Base-by-base conservation (phyloP, 768 basidiomycete genomes). In the Lactifluus subvellereus region DNA sequence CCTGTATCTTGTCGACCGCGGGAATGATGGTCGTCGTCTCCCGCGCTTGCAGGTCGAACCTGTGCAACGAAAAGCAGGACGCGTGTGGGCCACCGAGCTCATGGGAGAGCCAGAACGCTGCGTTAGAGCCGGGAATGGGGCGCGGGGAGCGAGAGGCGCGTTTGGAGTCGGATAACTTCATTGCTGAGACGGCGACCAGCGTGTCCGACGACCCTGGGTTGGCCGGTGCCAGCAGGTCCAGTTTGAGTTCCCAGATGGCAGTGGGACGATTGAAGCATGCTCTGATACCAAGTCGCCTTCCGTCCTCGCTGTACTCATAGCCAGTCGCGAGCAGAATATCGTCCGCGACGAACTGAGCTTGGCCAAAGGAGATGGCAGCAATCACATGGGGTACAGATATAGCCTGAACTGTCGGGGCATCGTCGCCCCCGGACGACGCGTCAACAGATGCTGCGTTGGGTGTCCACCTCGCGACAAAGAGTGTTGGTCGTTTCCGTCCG, bases 241-340 rank as follows among this genome's bases (percentile, higher is more conserved):
- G 38, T 10, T 56, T 50, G 58, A 75, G 59, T 6, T 68, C 68
- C 69, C 68, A 73, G 22, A 75, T 66, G 4, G 66, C 54, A 8
- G 71, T 63, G 0, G 70, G 70, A 2, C 72, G 64, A 59, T 74
- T 74, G 38, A 64, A 62, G 67, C 74, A 75, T n/a, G 71, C 72
- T 6, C 65, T 68, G 55, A 73, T 67, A 1, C 74, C 74, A 33
- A 75, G 70, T 22, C 69, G 65, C 22, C 70, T 69, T 1, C 67
- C 71, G 53, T 75, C 74, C 32, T 58, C 57, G 11, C 68, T 58
- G 9, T 66, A 57, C 32, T 69, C 67, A 47, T 71, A 72, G 0
- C 73, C 74, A 0, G 72, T 73, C 14, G 70, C 70, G 48, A 71
- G 47, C 32, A 75, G 49, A 40, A 43, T 42, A 33, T 67, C 60